Evolutionary conservation across 768 basidiomycete genomes (phyloP), one percentile per base, ranked within the genome.

Genomic region (Lactifluus subvellereus): DNA sequence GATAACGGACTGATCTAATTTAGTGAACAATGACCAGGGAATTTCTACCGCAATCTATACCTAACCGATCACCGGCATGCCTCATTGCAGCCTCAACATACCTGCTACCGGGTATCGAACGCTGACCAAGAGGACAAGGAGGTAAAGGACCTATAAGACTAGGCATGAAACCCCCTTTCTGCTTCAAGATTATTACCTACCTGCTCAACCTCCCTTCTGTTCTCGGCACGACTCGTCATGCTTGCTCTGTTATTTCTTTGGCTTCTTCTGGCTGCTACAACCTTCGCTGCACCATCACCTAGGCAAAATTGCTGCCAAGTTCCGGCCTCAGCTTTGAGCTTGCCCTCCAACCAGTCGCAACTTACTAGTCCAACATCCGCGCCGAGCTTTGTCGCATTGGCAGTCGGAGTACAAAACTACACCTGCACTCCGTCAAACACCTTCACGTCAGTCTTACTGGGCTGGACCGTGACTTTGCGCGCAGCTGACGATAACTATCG

Each of bases 381-480:
- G 5, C 59, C 54, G 9, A 18, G 2, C 33, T n/a, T 20, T 30
- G 33, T 60, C 27, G 8, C 22, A 7, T 4, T 64, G 40, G 62
- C 54, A 1, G 33, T 51, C 6, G 59, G 63, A 3, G 38, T 45
- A 11, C 59, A 64, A 8, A 64, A 64, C 40, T 64, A 61, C 51
- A 51, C 53, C 18, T 60, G 58, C 52, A 35, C 9, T 35, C 4
- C 53, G 18, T 14, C 48, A 3, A 59, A 54, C 16, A 60, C 13
- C 3, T 59, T 51, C 16, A 27, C 52, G 67, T 68, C 53, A 52
- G 65, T 55, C 11, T 4, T 27, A 32, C 8, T 16, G 1, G 11
- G 9, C 1, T 16, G 8, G 7, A 9, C 1, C 9, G 16, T 33
- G 18, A 10, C 47, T 9, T 55, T 16, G 11, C 22, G 7, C 10